Conservation (phyloP, 2,329 filamentous ascomycete species). For the Sporothrix schenckii region DNA sequence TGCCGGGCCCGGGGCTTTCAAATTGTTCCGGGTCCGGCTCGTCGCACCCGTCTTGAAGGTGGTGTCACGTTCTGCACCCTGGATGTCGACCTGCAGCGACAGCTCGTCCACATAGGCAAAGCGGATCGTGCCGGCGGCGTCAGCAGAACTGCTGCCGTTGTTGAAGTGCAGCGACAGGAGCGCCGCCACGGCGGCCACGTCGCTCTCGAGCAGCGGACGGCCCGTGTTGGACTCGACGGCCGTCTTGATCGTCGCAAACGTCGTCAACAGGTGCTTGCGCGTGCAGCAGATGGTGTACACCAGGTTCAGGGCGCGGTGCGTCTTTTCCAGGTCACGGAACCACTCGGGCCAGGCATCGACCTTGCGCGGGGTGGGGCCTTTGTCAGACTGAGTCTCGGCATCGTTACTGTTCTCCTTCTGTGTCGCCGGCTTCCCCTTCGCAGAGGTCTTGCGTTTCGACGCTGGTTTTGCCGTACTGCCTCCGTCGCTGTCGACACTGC, state of each 20-base stretch:
- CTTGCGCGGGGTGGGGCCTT: not conserved
- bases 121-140: conserved; percentile 72
- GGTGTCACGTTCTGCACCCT: conserved; percentile 67
- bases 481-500: not conserved
- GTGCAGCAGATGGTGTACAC: conserved; percentile 96
- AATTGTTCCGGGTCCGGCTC: conserved; percentile 49
- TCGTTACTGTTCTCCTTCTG: conserved; percentile 4
- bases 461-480: not conserved
- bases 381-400: not conserved
- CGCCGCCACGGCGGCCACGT: conserved; percentile 80
- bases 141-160: conserved; percentile 45
- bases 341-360: conserved; percentile 68
- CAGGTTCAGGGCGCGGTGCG: conserved; percentile 82
- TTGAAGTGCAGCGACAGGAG: conserved; percentile 31
- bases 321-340: conserved; percentile 73
- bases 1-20: conserved; percentile 50
- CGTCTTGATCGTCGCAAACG: conserved; percentile 82
- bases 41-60: conserved; percentile 62
- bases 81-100: conserved; percentile 77
- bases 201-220: conserved; percentile 68
- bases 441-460: not conserved
- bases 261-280: conserved; percentile 87
- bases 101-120: conserved; percentile 87
- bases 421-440: not conserved
- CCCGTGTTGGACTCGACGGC: conserved; percentile 84